phyloP scores from a whole-genome alignment of 1,139 yeast species.

The Suhomyces bribrorum region DNA sequence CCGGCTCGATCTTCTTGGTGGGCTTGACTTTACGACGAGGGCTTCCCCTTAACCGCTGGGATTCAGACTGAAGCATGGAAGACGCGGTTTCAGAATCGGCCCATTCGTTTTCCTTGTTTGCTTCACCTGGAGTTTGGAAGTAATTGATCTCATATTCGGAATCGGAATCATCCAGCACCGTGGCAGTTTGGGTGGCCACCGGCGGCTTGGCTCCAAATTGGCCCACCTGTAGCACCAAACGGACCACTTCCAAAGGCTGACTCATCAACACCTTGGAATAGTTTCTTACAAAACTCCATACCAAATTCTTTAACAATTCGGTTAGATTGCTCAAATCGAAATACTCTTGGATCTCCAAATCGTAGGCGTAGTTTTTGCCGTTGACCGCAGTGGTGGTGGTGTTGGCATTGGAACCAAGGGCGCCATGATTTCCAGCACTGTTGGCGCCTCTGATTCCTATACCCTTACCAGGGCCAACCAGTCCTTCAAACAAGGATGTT shows the following conservation, averaged over 20 bases:
- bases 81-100: not conserved
- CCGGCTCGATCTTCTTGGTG: constrained; percentile 51
- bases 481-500: constrained; percentile 14
- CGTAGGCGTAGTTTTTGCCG: constrained; percentile 55
- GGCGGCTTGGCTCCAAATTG: constrained; percentile 33
- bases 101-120: constrained; percentile 6
- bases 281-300: constrained; percentile 62
- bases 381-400: constrained; percentile 4
- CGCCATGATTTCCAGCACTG: constrained; percentile 35
- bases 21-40: constrained; percentile 8
- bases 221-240: constrained; percentile 81
- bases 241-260: constrained; percentile 88
- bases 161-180: constrained; percentile 14
- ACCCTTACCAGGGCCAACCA: constrained; percentile 23
- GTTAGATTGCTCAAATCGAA: constrained; percentile 58
- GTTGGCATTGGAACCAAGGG: constrained; percentile 12
- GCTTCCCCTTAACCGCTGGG: constrained; percentile 3
- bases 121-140: constrained; percentile 41
- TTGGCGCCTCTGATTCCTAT: constrained; percentile 25
- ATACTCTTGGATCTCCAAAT: constrained; percentile 68
- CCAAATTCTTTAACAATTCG: constrained; percentile 54
- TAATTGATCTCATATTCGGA: constrained; percentile 49
- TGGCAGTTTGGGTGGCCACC: not conserved
- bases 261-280: constrained; percentile 67
- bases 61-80: not conserved